phyloP scores from a whole-genome alignment of 306 rosid genomes.

The Trifolium dubium region DNA sequence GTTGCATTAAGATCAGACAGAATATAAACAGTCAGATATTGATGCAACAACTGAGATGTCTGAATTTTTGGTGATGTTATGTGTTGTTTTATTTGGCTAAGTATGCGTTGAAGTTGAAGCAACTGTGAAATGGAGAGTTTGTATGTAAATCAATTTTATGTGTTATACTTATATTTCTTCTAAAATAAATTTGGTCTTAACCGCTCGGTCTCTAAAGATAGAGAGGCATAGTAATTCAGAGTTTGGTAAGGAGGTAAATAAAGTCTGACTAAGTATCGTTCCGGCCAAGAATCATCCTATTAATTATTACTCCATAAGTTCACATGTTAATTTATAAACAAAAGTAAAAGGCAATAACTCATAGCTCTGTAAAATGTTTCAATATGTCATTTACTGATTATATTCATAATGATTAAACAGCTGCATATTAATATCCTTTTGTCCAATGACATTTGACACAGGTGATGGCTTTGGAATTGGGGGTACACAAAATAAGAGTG shows the following conservation, averaged over 20 bases:
- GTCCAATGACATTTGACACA: conserved; percentile 41
- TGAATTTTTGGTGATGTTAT: not conserved
- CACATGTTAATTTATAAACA: not conserved
- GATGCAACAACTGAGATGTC: not conserved
- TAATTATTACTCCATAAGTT: not conserved
- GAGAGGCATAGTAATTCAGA: not conserved
- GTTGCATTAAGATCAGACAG: not conserved
- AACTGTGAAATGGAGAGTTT: not conserved
- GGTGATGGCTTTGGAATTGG: conserved; percentile 85
- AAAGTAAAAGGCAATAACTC: not conserved
- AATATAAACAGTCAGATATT: not conserved
- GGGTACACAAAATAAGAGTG: conserved; percentile 70
- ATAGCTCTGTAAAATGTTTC: not conserved
- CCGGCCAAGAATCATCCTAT: not conserved
- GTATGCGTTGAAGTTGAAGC: not conserved
- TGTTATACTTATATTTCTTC: not conserved
- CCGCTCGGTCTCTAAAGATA: not conserved
- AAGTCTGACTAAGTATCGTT: not conserved
- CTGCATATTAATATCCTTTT: conserved; percentile 10
- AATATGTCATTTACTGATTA: not conserved
- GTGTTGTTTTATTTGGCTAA: not conserved
- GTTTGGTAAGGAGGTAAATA: not conserved
- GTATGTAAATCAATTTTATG: not conserved
- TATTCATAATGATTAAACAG: conserved; percentile 25
- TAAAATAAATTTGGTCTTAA: not conserved